These are phyloP conservation scores for Crucibulum laeve DNA, from an alignment of 768 basidiomycete genomes.

Conservation along the genomic window DNA sequence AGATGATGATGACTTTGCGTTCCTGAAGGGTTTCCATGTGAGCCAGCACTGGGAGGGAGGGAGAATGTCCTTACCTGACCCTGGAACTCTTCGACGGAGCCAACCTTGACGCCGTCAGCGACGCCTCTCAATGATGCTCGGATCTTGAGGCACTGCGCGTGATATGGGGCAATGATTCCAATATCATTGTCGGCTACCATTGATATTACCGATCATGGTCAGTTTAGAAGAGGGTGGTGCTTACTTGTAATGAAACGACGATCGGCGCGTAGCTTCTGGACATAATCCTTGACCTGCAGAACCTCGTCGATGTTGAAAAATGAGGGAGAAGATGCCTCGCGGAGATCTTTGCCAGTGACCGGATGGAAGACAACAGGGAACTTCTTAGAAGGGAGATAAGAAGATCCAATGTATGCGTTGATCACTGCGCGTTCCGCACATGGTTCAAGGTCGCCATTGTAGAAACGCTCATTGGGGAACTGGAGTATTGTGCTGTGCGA, in stretches of 20 bases:
- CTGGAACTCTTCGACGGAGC: slow-evolving; percentile 65
- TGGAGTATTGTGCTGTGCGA: slow-evolving; percentile 57
- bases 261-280: slow-evolving; percentile 29
- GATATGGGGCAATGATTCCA: slow-evolving; percentile 60
- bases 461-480: slow-evolving; percentile 62
- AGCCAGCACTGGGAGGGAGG: slow-evolving; percentile 25
- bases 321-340: slow-evolving; percentile 65
- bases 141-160: slow-evolving; percentile 53
- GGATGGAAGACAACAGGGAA: slow-evolving; percentile 66
- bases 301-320: slow-evolving; percentile 69
- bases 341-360: slow-evolving; percentile 54
- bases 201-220: neutral
- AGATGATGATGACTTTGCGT: slow-evolving; percentile 51
- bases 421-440: slow-evolving; percentile 39
- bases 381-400: slow-evolving; percentile 34
- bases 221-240: slow-evolving; percentile 7
- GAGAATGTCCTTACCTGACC: slow-evolving; percentile 47
- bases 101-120: slow-evolving; percentile 48
- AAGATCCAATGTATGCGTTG: slow-evolving; percentile 31
- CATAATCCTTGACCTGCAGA: slow-evolving; percentile 47
- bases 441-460: slow-evolving; percentile 44
- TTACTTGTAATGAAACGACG: slow-evolving; percentile 36
- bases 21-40: slow-evolving; percentile 35
- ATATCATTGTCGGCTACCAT: slow-evolving; percentile 45
- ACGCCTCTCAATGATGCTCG: slow-evolving; percentile 27